Conservation (phyloP, 257 asterid genomes). For the Petunia secreta region DNA sequence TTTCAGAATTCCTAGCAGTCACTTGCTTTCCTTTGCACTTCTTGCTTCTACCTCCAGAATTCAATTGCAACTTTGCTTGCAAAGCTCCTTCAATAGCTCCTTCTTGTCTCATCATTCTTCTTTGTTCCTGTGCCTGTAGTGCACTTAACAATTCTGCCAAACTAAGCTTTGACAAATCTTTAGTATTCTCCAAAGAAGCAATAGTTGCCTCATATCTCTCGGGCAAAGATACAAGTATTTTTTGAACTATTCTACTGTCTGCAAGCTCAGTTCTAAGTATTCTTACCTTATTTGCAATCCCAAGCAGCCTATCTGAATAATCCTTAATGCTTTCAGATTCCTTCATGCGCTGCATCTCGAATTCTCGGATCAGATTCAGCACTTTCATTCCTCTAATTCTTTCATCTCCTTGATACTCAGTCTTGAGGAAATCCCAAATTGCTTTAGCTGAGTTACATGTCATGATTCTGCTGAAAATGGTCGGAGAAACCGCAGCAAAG, state of each 20-base stretch:
- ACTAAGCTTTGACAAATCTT: not conserved
- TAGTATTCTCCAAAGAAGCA: conserved; percentile 2
- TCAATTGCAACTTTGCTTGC: not conserved
- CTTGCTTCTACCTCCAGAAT: not conserved
- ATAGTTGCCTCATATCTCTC: conserved; percentile 21
- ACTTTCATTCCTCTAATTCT: conserved; percentile 24
- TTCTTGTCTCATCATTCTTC: not conserved
- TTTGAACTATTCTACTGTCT: conserved; percentile 1
- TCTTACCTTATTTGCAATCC: conserved; percentile 2
- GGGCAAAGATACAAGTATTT: not conserved
- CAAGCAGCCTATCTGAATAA: conserved; percentile 3
- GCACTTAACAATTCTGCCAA: no score
- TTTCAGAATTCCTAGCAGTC: no score
- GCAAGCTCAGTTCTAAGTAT: not conserved
- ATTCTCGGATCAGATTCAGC: conserved; percentile 24
- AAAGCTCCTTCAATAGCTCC: not conserved
- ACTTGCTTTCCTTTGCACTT: not conserved
- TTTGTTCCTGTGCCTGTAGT: no score
- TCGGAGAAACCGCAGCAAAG: no score
- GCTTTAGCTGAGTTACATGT: no score
- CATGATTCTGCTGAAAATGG: no score
- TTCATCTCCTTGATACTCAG: conserved; percentile 22
- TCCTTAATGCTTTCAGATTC: not conserved
- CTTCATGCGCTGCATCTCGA: not conserved
- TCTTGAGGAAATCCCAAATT: not conserved